Base-by-base conservation (phyloP, 2,329 filamentous ascomycete genomes). In the Botrytis cinerea region DNA sequence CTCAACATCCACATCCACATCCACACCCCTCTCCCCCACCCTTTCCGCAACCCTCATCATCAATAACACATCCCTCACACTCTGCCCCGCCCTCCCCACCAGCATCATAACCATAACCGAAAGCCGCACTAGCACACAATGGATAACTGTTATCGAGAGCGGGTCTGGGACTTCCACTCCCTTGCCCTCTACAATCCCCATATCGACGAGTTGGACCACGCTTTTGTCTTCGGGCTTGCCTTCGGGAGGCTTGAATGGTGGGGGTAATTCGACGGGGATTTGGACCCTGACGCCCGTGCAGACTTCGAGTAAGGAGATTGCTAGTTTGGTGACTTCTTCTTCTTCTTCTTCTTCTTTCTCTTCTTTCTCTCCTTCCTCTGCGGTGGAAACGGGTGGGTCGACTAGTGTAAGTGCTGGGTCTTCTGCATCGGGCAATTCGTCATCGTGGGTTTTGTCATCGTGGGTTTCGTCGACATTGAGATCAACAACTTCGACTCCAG, bases 91-190 rank as follows among this genome's bases (percentile, higher is more conserved):
- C 22, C 35, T 68, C 40, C 35, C 62, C 20, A 75, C 74, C 2
- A 75, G 60, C 20, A 63, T 66, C 38, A 48, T 73, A 20, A 74
- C 72, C 22, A 61, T 74, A 2, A 77, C 62, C 6, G 69, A 73
- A 28, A 75, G 48, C 32, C 35, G 73, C 32, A 75, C 73, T 6
- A 67, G 68, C 14, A 74, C 73, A 2, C 25, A 38, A n/a, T 72
- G 61, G 69, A 25, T 71, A 22, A 71, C 46, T 2, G 35, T 54
- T 28, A 20, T 46, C 5, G 51, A 18, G n/a, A 40, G 40, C 7
- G 51, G 18, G 18, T 25, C 48, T 2, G 20, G 18, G 12, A 59
- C 43, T 1, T 6, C 3, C 1, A 61, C 57, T 1, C 8, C 18
- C 38, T 18, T 70, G 1, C 12, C 40, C 8, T 8, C 16, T 43